These are phyloP conservation scores for Geoglossum glabrum DNA, from an alignment of 495 filamentous ascomycete species.

Conservation along the genomic window DNA sequence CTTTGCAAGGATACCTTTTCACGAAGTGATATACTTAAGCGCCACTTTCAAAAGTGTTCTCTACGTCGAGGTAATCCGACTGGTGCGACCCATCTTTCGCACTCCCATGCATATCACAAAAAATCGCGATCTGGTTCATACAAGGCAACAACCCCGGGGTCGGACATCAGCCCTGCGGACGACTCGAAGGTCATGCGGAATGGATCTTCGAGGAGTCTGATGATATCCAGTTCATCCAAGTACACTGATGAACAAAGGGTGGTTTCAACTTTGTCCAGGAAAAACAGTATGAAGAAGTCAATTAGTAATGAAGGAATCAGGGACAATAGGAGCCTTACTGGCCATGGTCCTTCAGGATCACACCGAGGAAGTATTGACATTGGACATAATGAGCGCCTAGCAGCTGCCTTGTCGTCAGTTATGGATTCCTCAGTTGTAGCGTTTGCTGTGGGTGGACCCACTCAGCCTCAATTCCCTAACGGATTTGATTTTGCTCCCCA, in stretches of 20 bases:
- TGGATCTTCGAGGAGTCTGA: background rate
- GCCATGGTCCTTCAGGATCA: background rate
- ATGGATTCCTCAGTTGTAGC: constrained; percentile 15
- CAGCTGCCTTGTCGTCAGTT: constrained; percentile 19
- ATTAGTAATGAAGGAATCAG: background rate
- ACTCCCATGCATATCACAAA: constrained; percentile 74
- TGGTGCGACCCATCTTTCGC: constrained; percentile 75
- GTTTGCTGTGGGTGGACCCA: constrained; percentile 27
- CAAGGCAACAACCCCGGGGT: constrained; percentile 20
- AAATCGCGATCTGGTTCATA: constrained; percentile 43
- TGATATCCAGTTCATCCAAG: background rate
- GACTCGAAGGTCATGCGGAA: background rate
- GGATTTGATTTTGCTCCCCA: background rate
- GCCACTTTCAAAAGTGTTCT: constrained; percentile 97
- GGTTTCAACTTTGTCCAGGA: background rate
- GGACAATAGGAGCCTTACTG: background rate
- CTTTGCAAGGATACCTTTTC: constrained; percentile 98
- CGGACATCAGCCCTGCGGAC: constrained; percentile 7
- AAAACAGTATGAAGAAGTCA: background rate
- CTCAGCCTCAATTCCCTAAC: background rate
- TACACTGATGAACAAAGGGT: background rate
- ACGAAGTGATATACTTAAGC: constrained; percentile 91
- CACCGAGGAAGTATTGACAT: background rate
- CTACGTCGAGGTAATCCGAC: constrained; percentile 86
- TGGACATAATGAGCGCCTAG: background rate